A percentile compares a stretch with the other conserved stretches of the same genome.
Evolutionary conservation across 352 stramenopile genomes (phyloP).

Genomic region (Phytophthora citrophthora): DNA sequence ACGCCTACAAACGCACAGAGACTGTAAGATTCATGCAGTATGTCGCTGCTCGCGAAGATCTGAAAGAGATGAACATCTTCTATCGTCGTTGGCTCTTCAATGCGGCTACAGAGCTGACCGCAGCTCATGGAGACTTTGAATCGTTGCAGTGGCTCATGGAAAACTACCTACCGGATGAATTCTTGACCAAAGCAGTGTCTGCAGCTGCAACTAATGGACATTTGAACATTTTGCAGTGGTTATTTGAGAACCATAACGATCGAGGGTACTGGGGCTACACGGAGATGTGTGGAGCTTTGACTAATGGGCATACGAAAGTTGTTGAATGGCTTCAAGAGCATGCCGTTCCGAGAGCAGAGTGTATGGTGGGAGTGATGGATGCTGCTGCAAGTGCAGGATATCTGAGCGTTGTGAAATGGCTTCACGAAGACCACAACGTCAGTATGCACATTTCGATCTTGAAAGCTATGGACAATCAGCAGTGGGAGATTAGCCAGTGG

Average conservation of each 20-base stretch:
- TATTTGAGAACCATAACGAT: constrained; percentile 21
- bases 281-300: constrained; percentile 23
- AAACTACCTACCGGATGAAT: constrained; percentile 21
- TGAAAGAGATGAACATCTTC: constrained; percentile 10
- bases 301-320: constrained; percentile 9
- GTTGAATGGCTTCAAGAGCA: constrained; percentile 22
- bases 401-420: constrained; percentile 25
- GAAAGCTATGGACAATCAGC: constrained; percentile 16
- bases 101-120: constrained; percentile 13
- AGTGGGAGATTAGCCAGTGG: constrained; percentile 28
- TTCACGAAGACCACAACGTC: constrained; percentile 23
- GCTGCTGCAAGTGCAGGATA: constrained; percentile 14
- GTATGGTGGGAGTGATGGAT: constrained; percentile 28
- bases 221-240: constrained; percentile 23
- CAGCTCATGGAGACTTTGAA: constrained; percentile 9
- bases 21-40: constrained; percentile 22
- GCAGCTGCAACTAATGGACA: constrained; percentile 22
- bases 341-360: constrained; percentile 18
- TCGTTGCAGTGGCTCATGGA: constrained; percentile 20
- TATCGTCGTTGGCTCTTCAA: constrained; percentile 33
- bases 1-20: constrained; percentile 11
- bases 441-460: constrained; percentile 6
- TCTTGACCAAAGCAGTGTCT: constrained; percentile 27
- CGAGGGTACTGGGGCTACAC: constrained; percentile 26
- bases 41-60: constrained; percentile 19